Evolutionary conservation across 768 basidiomycete species (phyloP).

Genomic region (Mycena capillaripes): DNA sequence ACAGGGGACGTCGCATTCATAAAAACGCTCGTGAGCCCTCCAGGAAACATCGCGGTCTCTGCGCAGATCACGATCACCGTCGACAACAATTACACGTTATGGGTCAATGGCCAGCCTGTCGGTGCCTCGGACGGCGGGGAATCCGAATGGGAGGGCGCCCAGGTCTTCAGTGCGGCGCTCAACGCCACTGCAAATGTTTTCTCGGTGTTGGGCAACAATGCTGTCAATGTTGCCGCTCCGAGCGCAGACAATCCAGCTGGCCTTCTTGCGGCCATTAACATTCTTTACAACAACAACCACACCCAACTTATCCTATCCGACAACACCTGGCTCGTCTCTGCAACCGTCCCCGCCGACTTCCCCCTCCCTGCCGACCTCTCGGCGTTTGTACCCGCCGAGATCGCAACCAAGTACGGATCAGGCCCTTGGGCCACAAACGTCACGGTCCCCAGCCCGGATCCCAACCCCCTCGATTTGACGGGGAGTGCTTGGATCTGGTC

Average conservation of each 20-base stretch:
- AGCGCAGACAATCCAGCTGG: conserved; percentile 21
- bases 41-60: conserved; percentile 20
- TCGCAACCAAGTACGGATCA: conserved; percentile 20
- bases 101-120: conserved; percentile 32
- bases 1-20: conserved; percentile 24
- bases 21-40: conserved; percentile 21
- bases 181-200: conserved; percentile 29
- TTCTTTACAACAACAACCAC: conserved; percentile 20
- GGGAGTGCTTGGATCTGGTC: conserved; percentile 33
- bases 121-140: conserved; percentile 10
- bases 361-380: conserved; percentile 26
- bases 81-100: conserved; percentile 34
- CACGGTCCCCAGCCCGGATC: background rate
- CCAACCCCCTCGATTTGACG: background rate
- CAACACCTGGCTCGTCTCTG: conserved; percentile 22
- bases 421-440: conserved; percentile 26
- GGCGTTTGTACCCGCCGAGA: conserved; percentile 11
- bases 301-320: conserved; percentile 25
- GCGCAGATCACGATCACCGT: conserved; percentile 26
- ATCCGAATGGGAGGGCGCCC: background rate
- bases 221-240: background rate
- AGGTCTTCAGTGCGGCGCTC: conserved; percentile 16
- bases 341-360: conserved; percentile 21
- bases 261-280: conserved; percentile 25
- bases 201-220: conserved; percentile 21